Conservation (phyloP, 805 yeast species). For the Torulaspora franciscae region DNA sequence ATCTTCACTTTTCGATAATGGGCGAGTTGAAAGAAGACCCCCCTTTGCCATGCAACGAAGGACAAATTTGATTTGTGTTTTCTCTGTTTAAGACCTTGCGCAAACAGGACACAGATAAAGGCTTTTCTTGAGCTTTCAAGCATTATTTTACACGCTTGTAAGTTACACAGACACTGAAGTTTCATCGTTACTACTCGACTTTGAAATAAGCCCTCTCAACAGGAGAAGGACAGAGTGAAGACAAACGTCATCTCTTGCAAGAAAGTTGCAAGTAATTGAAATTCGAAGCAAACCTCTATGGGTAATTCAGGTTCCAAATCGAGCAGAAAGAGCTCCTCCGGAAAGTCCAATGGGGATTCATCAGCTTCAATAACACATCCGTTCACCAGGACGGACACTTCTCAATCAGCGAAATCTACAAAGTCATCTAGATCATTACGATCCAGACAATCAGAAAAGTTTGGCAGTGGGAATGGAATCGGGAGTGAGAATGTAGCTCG, state of each 20-base stretch:
- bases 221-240: background rate
- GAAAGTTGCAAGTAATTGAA: background rate
- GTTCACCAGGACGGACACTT: constrained; percentile 53
- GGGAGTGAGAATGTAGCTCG: constrained; percentile 8
- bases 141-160: background rate
- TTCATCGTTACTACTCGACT: background rate
- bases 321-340: constrained; percentile 17
- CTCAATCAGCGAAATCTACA: constrained; percentile 45
- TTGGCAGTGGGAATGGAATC: constrained; percentile 22
- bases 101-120: constrained; percentile 3
- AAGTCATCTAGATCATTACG: constrained; percentile 43
- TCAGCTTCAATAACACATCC: constrained; percentile 31
- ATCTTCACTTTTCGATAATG: constrained; percentile 2
- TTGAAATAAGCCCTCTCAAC: background rate
- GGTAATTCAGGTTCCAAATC: constrained; percentile 50
- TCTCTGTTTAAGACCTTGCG: background rate
- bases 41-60: constrained; percentile 9
- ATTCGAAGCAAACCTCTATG: constrained; percentile 31
- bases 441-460: constrained; percentile 33
- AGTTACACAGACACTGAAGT: background rate
- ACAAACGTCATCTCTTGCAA: background rate
- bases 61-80: constrained; percentile 6
- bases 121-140: background rate
- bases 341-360: constrained; percentile 8
- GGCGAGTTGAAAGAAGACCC: constrained; percentile 6